Evolutionary conservation across 768 basidiomycete genomes (phyloP).

Genomic region (Hygrocybe punicea): DNA sequence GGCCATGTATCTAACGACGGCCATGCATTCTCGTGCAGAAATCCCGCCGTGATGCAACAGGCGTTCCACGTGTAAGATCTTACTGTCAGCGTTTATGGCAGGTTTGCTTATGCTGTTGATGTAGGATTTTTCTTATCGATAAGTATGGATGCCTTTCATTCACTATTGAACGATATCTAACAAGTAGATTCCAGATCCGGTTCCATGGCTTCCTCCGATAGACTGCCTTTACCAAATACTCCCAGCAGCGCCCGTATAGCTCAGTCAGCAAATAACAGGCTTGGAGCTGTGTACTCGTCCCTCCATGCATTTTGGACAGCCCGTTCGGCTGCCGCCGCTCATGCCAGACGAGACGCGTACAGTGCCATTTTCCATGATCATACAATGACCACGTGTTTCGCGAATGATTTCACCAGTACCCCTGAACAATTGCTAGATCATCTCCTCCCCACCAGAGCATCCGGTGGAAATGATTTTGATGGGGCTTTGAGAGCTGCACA

Average conservation of each 20-base stretch:
- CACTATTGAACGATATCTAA: not conserved
- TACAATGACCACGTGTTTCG: conserved; percentile 18
- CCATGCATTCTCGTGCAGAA: conserved; percentile 51
- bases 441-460: conserved; percentile 27
- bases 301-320: conserved; percentile 56
- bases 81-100: not conserved
- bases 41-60: conserved; percentile 50
- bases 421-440: conserved; percentile 41
- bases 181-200: conserved; percentile 38
- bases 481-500: conserved; percentile 36
- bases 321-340: conserved; percentile 37
- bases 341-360: conserved; percentile 52
- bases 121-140: conserved; percentile 47
- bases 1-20: conserved; percentile 57
- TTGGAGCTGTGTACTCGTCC: conserved; percentile 60
- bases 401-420: conserved; percentile 46
- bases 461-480: conserved; percentile 44
- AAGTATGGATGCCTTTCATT: conserved; percentile 27
- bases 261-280: conserved; percentile 41
- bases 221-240: conserved; percentile 43
- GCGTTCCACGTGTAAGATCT: conserved; percentile 57
- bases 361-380: conserved; percentile 44
- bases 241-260: conserved; percentile 40
- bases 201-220: conserved; percentile 46
- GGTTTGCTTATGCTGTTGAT: not conserved